Base-by-base conservation (phyloP, 2,329 filamentous ascomycete genomes). In the Claviceps cyperi region DNA sequence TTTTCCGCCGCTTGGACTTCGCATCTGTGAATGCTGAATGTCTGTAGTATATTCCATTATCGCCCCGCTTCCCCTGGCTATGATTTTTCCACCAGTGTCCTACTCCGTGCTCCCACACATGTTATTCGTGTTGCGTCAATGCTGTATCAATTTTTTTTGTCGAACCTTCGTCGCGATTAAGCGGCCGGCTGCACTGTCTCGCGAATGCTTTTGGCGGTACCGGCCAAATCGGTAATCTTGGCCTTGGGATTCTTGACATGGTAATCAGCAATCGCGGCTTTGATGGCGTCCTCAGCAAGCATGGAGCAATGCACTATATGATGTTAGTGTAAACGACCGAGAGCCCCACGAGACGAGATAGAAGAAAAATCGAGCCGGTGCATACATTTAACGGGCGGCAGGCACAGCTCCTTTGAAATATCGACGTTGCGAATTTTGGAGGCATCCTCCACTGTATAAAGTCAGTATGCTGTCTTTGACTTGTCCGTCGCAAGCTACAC, bases 361-460 rank as follows among this genome's bases (percentile, higher is more conserved):
- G 1, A 21, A 43, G 13, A 3, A 19, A 32, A 14, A 3, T 51
- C 8, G 49, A 36, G 28, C 6, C 5, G 44, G 24, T 17, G 80
- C 83, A 69, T 72, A 89, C 86, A 69, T 73, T 94, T 94, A 47
- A 94, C 87, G 54, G 88, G 87, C 37, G 87, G 88, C 62, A 92
- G 69, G 63, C 87, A 92, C 51, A 96, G 75, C 71, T 98, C 94
- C 75, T 94, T 94, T 38, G 92, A 92, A 64, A 98, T 98, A 70
- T 98, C 90, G 3, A 91, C 95, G 71, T 98, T 98, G 73, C 88
- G 84, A 60, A 98, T 86, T 71, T 85, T 84, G 50, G 83, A 82
- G 36, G 94, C 92, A 66, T 98, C 88, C 60, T 98, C 92, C 57
- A 98, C 55, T 57, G 43, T 24, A 14, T 13, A 5, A 2, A 15